Conservation (phyloP, 257 asterid species). For the Avicennia marina region DNA sequence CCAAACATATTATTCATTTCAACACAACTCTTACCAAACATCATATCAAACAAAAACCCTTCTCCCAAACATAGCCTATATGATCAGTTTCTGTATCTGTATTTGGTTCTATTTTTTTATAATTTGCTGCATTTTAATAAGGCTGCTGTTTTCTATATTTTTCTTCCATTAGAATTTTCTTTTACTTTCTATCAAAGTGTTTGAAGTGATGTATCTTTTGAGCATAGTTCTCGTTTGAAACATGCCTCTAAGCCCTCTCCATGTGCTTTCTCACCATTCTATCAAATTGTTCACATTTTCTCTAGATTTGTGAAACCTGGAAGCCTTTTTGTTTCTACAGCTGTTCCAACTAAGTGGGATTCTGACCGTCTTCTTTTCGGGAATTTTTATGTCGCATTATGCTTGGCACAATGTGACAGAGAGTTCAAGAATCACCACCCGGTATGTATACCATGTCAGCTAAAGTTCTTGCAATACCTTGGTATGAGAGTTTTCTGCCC, state of each 20-base stretch:
- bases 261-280: no score
- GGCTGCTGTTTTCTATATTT: not conserved
- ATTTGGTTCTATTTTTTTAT: not conserved
- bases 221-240: not conserved
- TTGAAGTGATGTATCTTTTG: not conserved
- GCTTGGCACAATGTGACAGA: conserved; percentile 94
- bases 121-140: not conserved
- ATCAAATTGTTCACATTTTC: not conserved
- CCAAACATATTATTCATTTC: no score
- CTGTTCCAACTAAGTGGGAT: conserved; percentile 74
- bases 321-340: conserved; percentile 28
- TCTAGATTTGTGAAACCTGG: not conserved
- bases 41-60: no score
- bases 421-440: conserved; percentile 74
- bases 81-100: not conserved
- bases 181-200: not conserved
- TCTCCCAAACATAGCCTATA: no score
- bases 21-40: no score
- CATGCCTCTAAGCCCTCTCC: not conserved
- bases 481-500: not conserved
- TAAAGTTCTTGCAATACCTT: not conserved
- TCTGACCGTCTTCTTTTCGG: conserved; percentile 83
- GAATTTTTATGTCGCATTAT: conserved; percentile 90
- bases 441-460: conserved; percentile 29
- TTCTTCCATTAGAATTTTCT: not conserved